Conservation (phyloP, 495 filamentous ascomycete genomes). For the Sordaria brevicollis region DNA sequence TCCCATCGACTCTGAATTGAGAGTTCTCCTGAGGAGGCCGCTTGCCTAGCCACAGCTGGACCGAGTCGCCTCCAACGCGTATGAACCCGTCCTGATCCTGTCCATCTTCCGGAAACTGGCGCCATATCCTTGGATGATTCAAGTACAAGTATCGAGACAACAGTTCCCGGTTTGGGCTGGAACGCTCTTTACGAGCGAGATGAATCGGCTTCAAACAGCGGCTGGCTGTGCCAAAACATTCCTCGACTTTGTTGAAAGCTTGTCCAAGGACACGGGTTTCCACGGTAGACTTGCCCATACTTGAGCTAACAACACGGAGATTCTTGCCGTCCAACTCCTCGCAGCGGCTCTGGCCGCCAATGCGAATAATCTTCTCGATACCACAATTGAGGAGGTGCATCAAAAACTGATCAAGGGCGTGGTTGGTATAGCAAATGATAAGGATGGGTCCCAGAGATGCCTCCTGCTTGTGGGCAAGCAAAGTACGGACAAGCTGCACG, state of each 20-base stretch:
- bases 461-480: slow-evolving; percentile 46
- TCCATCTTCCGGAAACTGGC: neutral
- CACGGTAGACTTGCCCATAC: slow-evolving; percentile 17
- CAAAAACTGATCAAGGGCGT: slow-evolving; percentile 64
- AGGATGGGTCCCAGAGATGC: slow-evolving; percentile 56
- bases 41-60: slow-evolving; percentile 2
- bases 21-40: neutral
- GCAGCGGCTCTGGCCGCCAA: slow-evolving; percentile 57
- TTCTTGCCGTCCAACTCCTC: slow-evolving; percentile 41
- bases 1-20: neutral
- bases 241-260: neutral
- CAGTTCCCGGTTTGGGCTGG: neutral
- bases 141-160: neutral
- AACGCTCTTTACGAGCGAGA: neutral
- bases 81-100: neutral
- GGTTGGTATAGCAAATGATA: slow-evolving; percentile 57
- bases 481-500: slow-evolving; percentile 43
- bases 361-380: slow-evolving; percentile 54
- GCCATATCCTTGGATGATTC: neutral
- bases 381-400: slow-evolving; percentile 49
- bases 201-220: neutral
- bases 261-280: slow-evolving; percentile 12
- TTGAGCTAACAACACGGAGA: slow-evolving; percentile 30
- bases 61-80: neutral
- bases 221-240: neutral